phyloP scores from a whole-genome alignment of 495 filamentous ascomycete species.

The Penicillium waksmanii region DNA sequence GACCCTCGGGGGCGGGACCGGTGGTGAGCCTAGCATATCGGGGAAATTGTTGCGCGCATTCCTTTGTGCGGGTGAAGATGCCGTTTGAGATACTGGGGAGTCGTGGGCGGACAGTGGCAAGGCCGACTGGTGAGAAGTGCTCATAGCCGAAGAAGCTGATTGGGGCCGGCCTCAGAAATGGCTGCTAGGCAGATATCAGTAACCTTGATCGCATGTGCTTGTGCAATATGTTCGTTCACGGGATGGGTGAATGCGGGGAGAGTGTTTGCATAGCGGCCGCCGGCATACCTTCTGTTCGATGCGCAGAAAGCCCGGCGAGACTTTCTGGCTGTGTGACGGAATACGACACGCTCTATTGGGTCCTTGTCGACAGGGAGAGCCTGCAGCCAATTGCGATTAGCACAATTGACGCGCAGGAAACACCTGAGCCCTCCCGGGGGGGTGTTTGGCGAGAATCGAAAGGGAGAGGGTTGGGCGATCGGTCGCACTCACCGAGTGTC shows the following conservation, averaged over 20 bases:
- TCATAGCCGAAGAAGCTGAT: slow-evolving; percentile 51
- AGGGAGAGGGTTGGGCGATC: slow-evolving; percentile 24
- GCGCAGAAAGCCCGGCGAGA: slow-evolving; percentile 17
- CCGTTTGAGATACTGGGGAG: slow-evolving; percentile 34
- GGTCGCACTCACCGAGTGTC: slow-evolving; percentile 36
- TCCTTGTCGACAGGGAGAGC: slow-evolving; percentile 11
- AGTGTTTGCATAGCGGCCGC: slow-evolving; percentile 19
- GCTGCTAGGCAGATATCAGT: slow-evolving; percentile 36
- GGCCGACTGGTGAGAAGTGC: slow-evolving; percentile 41
- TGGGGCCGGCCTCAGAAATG: slow-evolving; percentile 32
- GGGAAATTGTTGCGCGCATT: slow-evolving; percentile 40
- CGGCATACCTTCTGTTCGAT: slow-evolving; percentile 28
- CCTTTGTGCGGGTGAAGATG: slow-evolving; percentile 35
- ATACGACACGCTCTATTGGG: slow-evolving; percentile 16
- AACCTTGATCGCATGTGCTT: slow-evolving; percentile 9
- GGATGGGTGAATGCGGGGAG: slow-evolving; percentile 11
- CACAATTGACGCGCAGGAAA: slow-evolving; percentile 27
- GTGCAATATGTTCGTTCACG: slow-evolving; percentile 5
- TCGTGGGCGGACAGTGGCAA: slow-evolving; percentile 40
- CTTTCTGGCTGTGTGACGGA: slow-evolving; percentile 17
- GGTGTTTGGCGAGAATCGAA: slow-evolving; percentile 23
- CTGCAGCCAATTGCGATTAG: slow-evolving; percentile 18
- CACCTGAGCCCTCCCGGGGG: slow-evolving; percentile 27
- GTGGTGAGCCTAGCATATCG: slow-evolving; percentile 45
- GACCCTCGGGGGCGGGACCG: slow-evolving; percentile 48